phyloP scores from a whole-genome alignment of 2,329 filamentous ascomycete genomes.

The Trichoderma citrinoviride region DNA sequence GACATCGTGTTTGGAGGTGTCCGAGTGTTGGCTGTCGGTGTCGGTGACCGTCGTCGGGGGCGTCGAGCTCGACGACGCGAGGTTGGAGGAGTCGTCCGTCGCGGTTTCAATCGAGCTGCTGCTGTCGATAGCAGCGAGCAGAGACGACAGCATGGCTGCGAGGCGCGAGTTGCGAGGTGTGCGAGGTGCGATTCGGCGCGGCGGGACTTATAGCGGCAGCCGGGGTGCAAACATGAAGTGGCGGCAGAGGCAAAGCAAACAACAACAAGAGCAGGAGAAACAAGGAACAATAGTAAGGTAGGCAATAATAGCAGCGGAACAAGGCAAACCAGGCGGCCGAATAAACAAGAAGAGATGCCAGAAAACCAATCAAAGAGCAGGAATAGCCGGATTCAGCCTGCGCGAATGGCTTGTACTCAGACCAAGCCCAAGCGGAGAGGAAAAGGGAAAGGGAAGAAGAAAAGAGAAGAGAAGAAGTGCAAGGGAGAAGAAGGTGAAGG shows the following conservation, averaged over 20 bases:
- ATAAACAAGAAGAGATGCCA: background rate
- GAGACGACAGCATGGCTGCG: conserved; percentile 30
- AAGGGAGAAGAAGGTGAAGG: background rate
- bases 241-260: background rate
- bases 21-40: conserved; percentile 55
- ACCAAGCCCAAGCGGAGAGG: background rate
- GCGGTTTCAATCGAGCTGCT: conserved; percentile 33
- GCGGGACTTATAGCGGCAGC: background rate
- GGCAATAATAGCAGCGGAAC: background rate
- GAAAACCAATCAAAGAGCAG: background rate
- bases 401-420: background rate
- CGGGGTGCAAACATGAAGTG: conserved; percentile 1
- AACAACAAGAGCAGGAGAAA: background rate
- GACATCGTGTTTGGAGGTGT: conserved; percentile 40
- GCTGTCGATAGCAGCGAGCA: conserved; percentile 34
- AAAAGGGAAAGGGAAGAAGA: background rate
- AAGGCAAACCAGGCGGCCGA: background rate
- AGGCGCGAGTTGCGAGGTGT: background rate
- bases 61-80: conserved; percentile 59
- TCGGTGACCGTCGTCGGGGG: conserved; percentile 67
- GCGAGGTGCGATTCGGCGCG: background rate
- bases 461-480: too few species aligned
- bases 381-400: background rate
- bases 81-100: conserved; percentile 46
- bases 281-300: background rate